Evolutionary conservation across 345 rosid species (phyloP).

Genomic region (Murraya koenigii): DNA sequence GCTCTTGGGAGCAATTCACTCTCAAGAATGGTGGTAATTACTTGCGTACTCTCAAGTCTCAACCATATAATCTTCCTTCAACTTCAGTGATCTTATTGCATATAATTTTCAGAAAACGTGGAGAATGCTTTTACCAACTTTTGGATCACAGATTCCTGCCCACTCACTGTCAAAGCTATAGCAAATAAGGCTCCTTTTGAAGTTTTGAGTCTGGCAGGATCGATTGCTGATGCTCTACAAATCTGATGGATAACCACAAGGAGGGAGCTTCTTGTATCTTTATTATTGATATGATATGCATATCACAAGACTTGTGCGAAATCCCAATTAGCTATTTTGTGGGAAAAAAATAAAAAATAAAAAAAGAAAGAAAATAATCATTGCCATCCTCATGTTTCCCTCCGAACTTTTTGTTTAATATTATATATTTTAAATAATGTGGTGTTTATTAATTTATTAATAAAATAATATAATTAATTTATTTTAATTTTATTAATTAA

Average conservation of each 20-base stretch:
- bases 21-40: slow-evolving; percentile 54
- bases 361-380: too few species aligned
- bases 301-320: not conserved
- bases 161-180: slow-evolving; percentile 75
- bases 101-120: slow-evolving; percentile 27
- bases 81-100: slow-evolving; percentile 6
- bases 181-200: slow-evolving; percentile 80
- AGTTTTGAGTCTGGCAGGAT: slow-evolving; percentile 86
- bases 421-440: too few species aligned
- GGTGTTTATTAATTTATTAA: too few species aligned
- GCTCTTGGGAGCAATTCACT: slow-evolving; percentile 87
- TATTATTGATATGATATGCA: not conserved
- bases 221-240: slow-evolving; percentile 86
- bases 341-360: not conserved
- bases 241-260: slow-evolving; percentile 36
- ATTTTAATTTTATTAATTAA: too few species aligned
- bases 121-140: slow-evolving; percentile 73
- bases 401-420: too few species aligned
- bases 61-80: not conserved
- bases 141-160: slow-evolving; percentile 98
- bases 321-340: too few species aligned
- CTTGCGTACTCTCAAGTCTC: not conserved
- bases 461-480: too few species aligned
- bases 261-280: not conserved
- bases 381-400: not conserved